Evolutionary conservation across 331 rosid species (phyloP).

Genomic region (Malus hybrid): DNA sequence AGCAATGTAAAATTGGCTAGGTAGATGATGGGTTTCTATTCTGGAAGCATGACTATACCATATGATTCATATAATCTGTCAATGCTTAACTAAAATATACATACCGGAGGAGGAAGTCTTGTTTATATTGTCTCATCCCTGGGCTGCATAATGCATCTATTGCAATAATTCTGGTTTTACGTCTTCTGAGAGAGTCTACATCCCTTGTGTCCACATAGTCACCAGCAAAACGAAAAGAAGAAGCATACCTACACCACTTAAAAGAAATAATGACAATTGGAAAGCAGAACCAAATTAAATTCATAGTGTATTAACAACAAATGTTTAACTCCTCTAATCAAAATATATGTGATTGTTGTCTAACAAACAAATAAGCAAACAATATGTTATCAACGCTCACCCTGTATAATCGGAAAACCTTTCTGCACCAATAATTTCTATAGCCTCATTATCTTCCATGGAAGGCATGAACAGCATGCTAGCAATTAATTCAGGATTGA

Average conservation of each 20-base stretch:
- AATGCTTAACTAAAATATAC: conserved; percentile 11
- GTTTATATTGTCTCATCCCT: conserved; percentile 62
- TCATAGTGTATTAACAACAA: neutral
- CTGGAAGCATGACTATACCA: neutral
- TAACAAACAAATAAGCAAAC: neutral
- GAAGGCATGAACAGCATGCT: conserved; percentile 91
- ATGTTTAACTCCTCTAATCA: neutral
- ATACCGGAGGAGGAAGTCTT: conserved; percentile 62
- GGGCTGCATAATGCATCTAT: conserved; percentile 85
- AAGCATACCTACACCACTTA: conserved; percentile 64
- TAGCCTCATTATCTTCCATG: conserved; percentile 86
- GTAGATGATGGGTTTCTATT: neutral
- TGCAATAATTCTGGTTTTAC: conserved; percentile 70
- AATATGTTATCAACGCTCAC: conserved; percentile 39
- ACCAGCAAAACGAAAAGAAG: conserved; percentile 74
- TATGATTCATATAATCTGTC: neutral
- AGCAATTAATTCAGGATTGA: conserved; percentile 79
- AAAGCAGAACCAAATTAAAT: neutral
- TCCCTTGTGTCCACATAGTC: conserved; percentile 58
- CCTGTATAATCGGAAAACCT: conserved; percentile 82
- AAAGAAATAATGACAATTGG: conserved; percentile 11
- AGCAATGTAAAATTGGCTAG: neutral
- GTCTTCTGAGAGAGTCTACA: conserved; percentile 55
- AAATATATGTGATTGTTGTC: neutral
- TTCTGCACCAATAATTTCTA: conserved; percentile 81